phyloP scores from a whole-genome alignment of 2,329 filamentous ascomycete genomes.

The Fusarium buharicum region DNA sequence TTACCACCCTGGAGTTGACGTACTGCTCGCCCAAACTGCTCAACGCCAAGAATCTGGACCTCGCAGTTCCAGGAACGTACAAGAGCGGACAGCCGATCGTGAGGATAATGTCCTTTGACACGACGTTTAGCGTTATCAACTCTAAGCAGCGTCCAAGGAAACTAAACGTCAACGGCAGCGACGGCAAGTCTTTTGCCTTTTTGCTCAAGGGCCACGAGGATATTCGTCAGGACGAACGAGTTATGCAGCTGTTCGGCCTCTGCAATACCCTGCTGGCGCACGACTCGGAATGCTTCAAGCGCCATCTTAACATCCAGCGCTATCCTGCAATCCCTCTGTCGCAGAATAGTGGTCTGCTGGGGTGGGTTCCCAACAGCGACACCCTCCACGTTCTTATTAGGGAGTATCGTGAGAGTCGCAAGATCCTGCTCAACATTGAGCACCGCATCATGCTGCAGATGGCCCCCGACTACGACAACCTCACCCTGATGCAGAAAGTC shows the following conservation, averaged over 20 bases:
- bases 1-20: slow-evolving; percentile 91
- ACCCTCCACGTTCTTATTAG: slow-evolving; percentile 96
- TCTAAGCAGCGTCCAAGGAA: slow-evolving; percentile 97
- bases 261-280: slow-evolving; percentile 95
- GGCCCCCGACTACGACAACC: slow-evolving; percentile 98
- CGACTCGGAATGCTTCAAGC: slow-evolving; percentile 96
- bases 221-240: slow-evolving; percentile 97
- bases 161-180: slow-evolving; percentile 86
- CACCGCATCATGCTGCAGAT: slow-evolving; percentile 99
- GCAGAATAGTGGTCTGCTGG: slow-evolving; percentile 92
- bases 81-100: slow-evolving; percentile 81
- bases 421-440: slow-evolving; percentile 98
- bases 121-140: slow-evolving; percentile 89
- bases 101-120: slow-evolving; percentile 88
- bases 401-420: slow-evolving; percentile 95
- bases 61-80: slow-evolving; percentile 97
- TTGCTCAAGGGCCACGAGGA: slow-evolving; percentile 98
- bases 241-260: slow-evolving; percentile 98
- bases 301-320: slow-evolving; percentile 94
- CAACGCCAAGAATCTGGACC: slow-evolving; percentile 82
- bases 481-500: slow-evolving; percentile 99
- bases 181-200: slow-evolving; percentile 88
- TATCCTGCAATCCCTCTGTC: slow-evolving; percentile 98
- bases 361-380: slow-evolving; percentile 98
- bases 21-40: slow-evolving; percentile 97